phyloP scores from a whole-genome alignment of 257 asterid genomes.

The Pogostemon cablin region DNA sequence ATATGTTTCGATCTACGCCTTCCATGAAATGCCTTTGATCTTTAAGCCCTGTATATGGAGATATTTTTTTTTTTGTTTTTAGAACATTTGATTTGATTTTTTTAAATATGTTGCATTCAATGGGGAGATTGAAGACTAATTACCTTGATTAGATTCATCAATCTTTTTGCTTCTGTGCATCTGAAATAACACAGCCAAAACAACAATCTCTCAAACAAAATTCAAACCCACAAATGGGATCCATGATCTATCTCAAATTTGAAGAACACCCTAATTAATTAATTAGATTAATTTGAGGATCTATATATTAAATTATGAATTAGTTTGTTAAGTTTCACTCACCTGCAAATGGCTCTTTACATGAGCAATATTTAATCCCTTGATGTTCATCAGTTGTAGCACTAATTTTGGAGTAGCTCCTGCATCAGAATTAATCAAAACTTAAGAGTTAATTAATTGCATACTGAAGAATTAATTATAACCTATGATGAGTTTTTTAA shows the following conservation, averaged over 20 bases:
- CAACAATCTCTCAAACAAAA: slow-evolving; percentile 2
- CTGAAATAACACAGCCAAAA: slow-evolving; percentile 45
- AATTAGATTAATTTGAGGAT: too few species aligned
- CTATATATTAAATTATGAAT: not conserved
- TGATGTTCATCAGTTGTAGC: slow-evolving; percentile 77
- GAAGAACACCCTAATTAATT: not conserved
- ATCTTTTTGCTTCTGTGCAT: slow-evolving; percentile 83
- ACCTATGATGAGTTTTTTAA: not conserved
- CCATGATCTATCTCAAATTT: not conserved
- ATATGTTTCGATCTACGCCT: slow-evolving; percentile 61
- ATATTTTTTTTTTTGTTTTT: not conserved
- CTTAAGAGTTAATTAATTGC: not conserved
- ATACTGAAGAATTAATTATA: not conserved
- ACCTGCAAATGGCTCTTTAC: slow-evolving; percentile 98
- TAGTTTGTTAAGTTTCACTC: not conserved
- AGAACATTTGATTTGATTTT: not conserved
- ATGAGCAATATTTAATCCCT: slow-evolving; percentile 86
- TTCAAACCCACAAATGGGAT: not conserved
- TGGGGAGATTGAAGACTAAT: not conserved
- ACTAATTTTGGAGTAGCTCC: slow-evolving; percentile 90
- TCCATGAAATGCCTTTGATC: slow-evolving; percentile 52
- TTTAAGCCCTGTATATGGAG: slow-evolving; percentile 36
- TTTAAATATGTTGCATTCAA: not conserved
- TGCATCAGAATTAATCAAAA: slow-evolving; percentile 39
- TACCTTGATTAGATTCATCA: slow-evolving; percentile 70